These are phyloP conservation scores for Harrya chromipes DNA, from an alignment of 768 basidiomycete genomes.

Conservation along the genomic window DNA sequence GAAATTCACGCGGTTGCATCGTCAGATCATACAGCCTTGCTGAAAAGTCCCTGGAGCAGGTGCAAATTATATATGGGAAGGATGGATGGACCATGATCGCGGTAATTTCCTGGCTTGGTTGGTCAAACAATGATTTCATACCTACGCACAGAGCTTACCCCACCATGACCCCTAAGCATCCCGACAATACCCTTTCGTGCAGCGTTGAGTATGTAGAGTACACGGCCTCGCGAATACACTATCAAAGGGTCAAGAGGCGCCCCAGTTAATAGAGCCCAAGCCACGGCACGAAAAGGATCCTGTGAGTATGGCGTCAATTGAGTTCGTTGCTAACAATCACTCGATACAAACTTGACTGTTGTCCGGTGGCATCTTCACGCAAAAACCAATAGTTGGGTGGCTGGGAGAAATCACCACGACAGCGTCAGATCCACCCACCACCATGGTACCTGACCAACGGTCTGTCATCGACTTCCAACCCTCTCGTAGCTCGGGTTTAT, in stretches of 20 bases:
- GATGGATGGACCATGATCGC: slow-evolving; percentile 64
- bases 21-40: slow-evolving; percentile 67
- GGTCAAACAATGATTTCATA: slow-evolving; percentile 7
- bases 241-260: slow-evolving; percentile 55
- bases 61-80: slow-evolving; percentile 58
- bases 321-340: background rate
- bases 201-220: slow-evolving; percentile 56
- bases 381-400: slow-evolving; percentile 20
- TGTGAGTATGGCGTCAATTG: slow-evolving; percentile 11
- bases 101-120: slow-evolving; percentile 53
- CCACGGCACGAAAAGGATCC: slow-evolving; percentile 37
- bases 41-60: slow-evolving; percentile 70
- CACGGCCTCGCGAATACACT: slow-evolving; percentile 50
- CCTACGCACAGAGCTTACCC: slow-evolving; percentile 42
- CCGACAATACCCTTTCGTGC: slow-evolving; percentile 40
- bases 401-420: slow-evolving; percentile 37
- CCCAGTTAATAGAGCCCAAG: slow-evolving; percentile 54
- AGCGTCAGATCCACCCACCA: slow-evolving; percentile 41
- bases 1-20: slow-evolving; percentile 28
- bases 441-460: slow-evolving; percentile 50
- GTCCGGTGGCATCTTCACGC: slow-evolving; percentile 35
- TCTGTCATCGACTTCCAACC: slow-evolving; percentile 47
- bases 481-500: slow-evolving; percentile 29
- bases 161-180: slow-evolving; percentile 66
- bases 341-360: slow-evolving; percentile 15